Evolutionary conservation across 257 asterid genomes (phyloP), one percentile per base, ranked within the genome.

Genomic region (Anisodus tanguticus): DNA sequence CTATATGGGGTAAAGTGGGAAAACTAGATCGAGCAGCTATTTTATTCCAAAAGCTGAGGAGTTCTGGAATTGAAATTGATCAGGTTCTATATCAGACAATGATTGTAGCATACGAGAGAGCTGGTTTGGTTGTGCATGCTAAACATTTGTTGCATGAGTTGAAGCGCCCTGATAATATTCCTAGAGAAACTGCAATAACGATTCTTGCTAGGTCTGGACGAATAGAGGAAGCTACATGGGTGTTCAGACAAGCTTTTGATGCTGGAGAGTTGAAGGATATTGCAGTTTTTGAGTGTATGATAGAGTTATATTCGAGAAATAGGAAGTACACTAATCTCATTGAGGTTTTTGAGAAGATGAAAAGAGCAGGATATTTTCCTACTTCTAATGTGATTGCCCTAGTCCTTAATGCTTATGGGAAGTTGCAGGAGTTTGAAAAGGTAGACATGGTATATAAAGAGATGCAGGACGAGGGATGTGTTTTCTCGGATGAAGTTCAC

Each of bases 171-270:
- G 98, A 95, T 47, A 97, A 93, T 85, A 95, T 97, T 81, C 99
- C 99, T 0, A 87, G 97, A 58, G 98, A 88, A 84, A 93, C 97
- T 5, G 97, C 98, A 45, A 87, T 97, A 43, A 87, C 69, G 9
- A 91, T 93, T 83, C 98, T 97, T 19, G 97, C 98, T 9, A 89
- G 95, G n/a, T 96, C 99, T 13, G 98, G 98, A 66, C 91, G 98
- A 74, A 67, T 97, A 51, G 99, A 97, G 80, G 99, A 95, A 85
- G 99, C 98, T 19, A 95, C 97, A 0, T 97, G 98, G 98, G 97
- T 93, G 64, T 97, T 95, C 87, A 89, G 99, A 81, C 97, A 88
- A 86, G 98, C 97, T 9, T 85, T 89, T 69, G 95, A 92, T 85
- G 92, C 91, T 35, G 94, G 95, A 81, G 98, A 96, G 84, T 88